Conservation (phyloP, 148 eudicot genomes). For the Polygonum maritimum region DNA sequence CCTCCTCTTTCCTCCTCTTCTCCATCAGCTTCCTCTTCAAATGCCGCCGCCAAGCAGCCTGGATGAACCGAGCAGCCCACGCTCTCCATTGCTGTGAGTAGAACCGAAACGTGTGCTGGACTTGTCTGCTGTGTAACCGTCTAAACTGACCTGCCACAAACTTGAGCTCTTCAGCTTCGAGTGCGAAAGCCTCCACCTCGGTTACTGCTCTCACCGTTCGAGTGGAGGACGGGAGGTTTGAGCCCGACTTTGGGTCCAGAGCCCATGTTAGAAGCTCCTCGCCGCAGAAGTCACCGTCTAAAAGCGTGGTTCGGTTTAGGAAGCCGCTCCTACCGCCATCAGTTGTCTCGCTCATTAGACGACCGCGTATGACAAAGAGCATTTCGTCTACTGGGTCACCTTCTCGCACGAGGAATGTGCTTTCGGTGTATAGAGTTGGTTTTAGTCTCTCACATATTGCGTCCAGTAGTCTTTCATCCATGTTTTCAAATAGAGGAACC, state of each 20-base stretch:
- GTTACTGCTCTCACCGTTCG: constrained; percentile 10
- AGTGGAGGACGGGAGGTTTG: constrained; percentile 12
- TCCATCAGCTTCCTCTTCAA: constrained; percentile 4
- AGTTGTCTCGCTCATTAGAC: constrained; percentile 6
- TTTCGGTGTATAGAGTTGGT: neutral
- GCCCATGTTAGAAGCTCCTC: constrained; percentile 15
- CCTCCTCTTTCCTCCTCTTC: neutral
- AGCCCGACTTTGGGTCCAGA: constrained; percentile 5
- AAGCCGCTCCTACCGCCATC: constrained; percentile 12
- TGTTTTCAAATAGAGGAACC: constrained; percentile 10
- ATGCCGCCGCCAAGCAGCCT: constrained; percentile 6
- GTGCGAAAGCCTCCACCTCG: constrained; percentile 14
- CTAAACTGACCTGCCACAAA: constrained; percentile 10
- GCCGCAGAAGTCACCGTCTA: constrained; percentile 8
- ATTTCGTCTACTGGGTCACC: constrained; percentile 11
- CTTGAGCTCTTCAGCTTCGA: constrained; percentile 13
- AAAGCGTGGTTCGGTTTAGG: constrained; percentile 4
- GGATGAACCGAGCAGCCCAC: constrained; percentile 12
- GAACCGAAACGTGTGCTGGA: constrained; percentile 7
- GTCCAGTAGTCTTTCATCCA: constrained; percentile 12
- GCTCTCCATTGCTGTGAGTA: constrained; percentile 12
- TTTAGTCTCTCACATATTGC: constrained; percentile 13
- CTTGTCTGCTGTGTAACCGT: constrained; percentile 9
- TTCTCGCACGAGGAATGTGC: constrained; percentile 10
- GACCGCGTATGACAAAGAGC: constrained; percentile 11